A percentile compares a stretch with the other conserved stretches of the same genome.
Conservation (phyloP, 129 eudicot genomes). For the Scalesia atractyloides region DNA sequence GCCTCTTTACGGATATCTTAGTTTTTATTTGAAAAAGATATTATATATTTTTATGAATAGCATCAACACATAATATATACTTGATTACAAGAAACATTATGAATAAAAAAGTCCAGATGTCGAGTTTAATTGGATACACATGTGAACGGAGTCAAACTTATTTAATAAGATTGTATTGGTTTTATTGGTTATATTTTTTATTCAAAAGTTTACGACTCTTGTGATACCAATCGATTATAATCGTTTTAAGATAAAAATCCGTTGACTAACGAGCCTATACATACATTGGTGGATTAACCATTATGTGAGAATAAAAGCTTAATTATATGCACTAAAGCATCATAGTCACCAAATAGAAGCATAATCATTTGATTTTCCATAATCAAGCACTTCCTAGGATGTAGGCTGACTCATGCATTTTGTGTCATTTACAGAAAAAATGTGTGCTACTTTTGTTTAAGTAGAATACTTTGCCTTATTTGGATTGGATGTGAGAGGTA, state of each 20-base stretch:
- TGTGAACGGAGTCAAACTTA: neutral
- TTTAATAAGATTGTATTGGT: neutral
- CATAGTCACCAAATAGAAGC: constrained; percentile 27
- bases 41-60: neutral
- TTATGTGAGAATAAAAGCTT: constrained; percentile 17
- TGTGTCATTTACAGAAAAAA: constrained; percentile 11
- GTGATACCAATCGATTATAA: neutral
- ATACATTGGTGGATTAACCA: constrained; percentile 9
- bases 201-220: neutral
- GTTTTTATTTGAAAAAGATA: neutral
- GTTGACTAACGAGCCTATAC: neutral
- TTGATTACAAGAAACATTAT: neutral
- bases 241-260: neutral
- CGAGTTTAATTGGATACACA: neutral
- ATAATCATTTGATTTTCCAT: constrained; percentile 19
- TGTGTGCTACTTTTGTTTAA: constrained; percentile 5
- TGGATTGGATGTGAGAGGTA: constrained; percentile 26
- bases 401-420: constrained; percentile 49
- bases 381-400: constrained; percentile 29
- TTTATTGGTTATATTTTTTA: neutral
- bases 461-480: constrained; percentile 18
- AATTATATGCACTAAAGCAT: constrained; percentile 30
- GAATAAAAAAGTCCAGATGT: neutral
- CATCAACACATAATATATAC: neutral
- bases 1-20: neutral